These are phyloP conservation scores for Inga oerstediana DNA, from an alignment of 306 rosid genomes.

Conservation along the genomic window DNA sequence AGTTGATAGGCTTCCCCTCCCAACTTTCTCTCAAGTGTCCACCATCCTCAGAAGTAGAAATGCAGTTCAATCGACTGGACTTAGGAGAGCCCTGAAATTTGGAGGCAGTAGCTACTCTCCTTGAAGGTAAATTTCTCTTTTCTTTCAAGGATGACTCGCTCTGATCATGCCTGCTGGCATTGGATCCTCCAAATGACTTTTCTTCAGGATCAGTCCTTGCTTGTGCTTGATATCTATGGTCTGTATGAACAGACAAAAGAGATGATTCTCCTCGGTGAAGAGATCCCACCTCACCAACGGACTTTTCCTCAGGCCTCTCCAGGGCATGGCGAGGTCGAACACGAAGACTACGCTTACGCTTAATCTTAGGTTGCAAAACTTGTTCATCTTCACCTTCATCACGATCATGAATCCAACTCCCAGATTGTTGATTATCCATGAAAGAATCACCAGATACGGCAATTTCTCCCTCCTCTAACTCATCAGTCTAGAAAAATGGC, in stretches of 20 bases:
- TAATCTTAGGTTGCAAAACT: slow-evolving; percentile 92
- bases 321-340: slow-evolving; percentile 81
- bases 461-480: slow-evolving; percentile 96
- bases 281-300: slow-evolving; percentile 59
- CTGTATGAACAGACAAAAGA: slow-evolving; percentile 60
- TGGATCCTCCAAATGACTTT: slow-evolving; percentile 59
- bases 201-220: slow-evolving; percentile 58
- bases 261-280: slow-evolving; percentile 66
- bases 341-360: slow-evolving; percentile 91
- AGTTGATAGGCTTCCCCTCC: slow-evolving; percentile 67
- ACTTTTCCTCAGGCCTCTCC: slow-evolving; percentile 85
- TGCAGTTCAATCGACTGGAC: slow-evolving; percentile 66
- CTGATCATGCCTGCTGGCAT: slow-evolving; percentile 65
- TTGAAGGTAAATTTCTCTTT: slow-evolving; percentile 67
- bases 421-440: slow-evolving; percentile 91
- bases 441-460: slow-evolving; percentile 91
- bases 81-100: slow-evolving; percentile 75
- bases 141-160: slow-evolving; percentile 64
- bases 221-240: slow-evolving; percentile 62
- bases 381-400: slow-evolving; percentile 96
- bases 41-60: slow-evolving; percentile 61
- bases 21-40: slow-evolving; percentile 72
- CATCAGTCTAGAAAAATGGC: slow-evolving; percentile 71
- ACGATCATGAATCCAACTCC: slow-evolving; percentile 94
- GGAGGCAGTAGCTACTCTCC: slow-evolving; percentile 63